Evolutionary conservation across 768 basidiomycete species (phyloP), one percentile per base, ranked within the genome.

Genomic region (Lactarius deliciosus): DNA sequence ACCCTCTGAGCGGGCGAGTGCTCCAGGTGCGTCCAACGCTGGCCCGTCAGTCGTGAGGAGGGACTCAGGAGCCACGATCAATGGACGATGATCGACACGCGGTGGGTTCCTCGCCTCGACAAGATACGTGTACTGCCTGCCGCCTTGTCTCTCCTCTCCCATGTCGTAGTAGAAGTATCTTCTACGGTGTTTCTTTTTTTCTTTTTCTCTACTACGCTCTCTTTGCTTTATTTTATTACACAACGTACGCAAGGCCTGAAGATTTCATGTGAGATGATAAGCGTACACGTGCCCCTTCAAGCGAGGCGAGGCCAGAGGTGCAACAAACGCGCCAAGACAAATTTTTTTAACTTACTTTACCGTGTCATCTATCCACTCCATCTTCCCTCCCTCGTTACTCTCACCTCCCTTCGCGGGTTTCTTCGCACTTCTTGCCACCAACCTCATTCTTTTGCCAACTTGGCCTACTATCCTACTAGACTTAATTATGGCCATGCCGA

Each of bases 11-110:
- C 75, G 73, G 80, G 61, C 74, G 75, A 61, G 73, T 77, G 22
- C 57, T 8, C 0, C 63, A 10, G 58, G 62, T 28, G 25, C 64
- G 11, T 36, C 63, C 57, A 20, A 28, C 25, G 57, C 68, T 47
- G 57, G 68, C 11, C 56, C 69, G 41, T 76, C 75, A 65, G 76
- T 79, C 25, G 77, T 77, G 70, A 80, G 87, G 68, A 81, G 87
- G 76, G 89, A 91, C 71, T 90, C 90, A 11, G 81, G 83, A 30
- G 86, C 88, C 59, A 90, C 89, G 25, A 79, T 90, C 65, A 91
- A 90, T 72, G 90, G 89, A 30, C 79, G 79, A 66, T 83, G 73
- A 79, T 38, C 28, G 25, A 2, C 32, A 32, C 9, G 5, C 0
- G 30, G 20, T 43, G 56, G 22, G 53, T 54, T 54, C 36, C 47